phyloP scores from a whole-genome alignment of 2,329 filamentous ascomycete genomes.

The Fusarium armeniacum region DNA sequence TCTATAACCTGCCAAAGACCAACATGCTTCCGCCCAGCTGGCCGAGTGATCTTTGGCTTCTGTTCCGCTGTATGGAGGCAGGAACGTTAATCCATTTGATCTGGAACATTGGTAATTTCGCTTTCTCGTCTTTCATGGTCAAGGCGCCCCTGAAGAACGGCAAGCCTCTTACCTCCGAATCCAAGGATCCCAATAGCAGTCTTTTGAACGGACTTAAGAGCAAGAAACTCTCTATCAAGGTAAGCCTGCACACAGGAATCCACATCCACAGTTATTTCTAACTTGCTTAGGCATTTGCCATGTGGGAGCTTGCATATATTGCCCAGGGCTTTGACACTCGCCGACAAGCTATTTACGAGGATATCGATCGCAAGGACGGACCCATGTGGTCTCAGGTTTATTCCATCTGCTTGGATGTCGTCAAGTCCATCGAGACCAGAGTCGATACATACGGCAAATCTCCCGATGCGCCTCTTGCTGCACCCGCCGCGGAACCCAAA shows the following conservation, averaged over 20 bases:
- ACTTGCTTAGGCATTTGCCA: conserved; percentile 77
- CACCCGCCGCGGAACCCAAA: conserved; percentile 52
- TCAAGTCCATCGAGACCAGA: conserved; percentile 76
- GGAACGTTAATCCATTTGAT: conserved; percentile 77
- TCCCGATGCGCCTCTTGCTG: conserved; percentile 51
- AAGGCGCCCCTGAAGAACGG: conserved; percentile 86
- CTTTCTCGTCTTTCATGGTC: conserved; percentile 85
- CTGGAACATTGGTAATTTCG: conserved; percentile 82
- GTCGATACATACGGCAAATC: conserved; percentile 73
- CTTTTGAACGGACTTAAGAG: conserved; percentile 85
- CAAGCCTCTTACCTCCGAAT: conserved; percentile 85
- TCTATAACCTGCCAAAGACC: conserved; percentile 82
- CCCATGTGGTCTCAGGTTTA: conserved; percentile 87
- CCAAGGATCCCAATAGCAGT: conserved; percentile 92
- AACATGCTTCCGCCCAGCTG: conserved; percentile 71
- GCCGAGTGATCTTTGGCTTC: conserved; percentile 69
- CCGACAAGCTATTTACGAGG: conserved; percentile 84
- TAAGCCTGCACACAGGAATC: conserved; percentile 54
- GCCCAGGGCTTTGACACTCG: conserved; percentile 80
- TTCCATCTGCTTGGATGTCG: conserved; percentile 74
- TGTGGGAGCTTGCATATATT: conserved; percentile 91
- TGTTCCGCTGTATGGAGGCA: conserved; percentile 70
- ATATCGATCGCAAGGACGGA: conserved; percentile 85
- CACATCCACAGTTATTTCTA: conserved; percentile 16
- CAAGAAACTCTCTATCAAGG: conserved; percentile 82